Percentiles rank a stretch among this genome's conserved stretches.
phyloP scores from a whole-genome alignment of 768 basidiomycete genomes.

The Suillus alpinus region DNA sequence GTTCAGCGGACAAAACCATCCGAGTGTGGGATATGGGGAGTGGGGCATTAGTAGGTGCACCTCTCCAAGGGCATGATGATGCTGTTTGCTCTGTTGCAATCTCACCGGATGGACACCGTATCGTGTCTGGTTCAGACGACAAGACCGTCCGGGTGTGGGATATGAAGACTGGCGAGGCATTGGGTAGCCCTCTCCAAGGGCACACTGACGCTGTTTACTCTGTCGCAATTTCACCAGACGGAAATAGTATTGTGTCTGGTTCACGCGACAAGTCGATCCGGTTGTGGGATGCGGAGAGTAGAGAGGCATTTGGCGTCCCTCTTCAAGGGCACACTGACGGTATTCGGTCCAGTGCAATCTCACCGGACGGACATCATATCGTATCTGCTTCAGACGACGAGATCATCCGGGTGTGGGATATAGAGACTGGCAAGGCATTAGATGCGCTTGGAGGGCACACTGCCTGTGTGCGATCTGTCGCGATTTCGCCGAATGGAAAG shows the following conservation, averaged over 20 bases:
- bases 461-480: not conserved
- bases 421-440: not conserved
- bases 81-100: not conserved
- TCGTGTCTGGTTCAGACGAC: not conserved
- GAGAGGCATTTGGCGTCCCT: not conserved
- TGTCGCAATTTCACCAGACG: not conserved
- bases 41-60: not conserved
- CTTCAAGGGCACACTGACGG: conserved; percentile 1
- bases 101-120: not conserved
- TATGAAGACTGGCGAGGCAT: not conserved
- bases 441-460: not conserved
- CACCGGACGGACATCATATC: conserved; percentile 8
- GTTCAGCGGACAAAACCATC: no score
- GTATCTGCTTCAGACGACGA: conserved; percentile 2
- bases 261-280: no score
- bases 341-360: conserved; percentile 10
- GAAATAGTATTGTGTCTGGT: not conserved
- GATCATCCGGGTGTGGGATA: not conserved
- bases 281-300: no score
- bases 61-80: not conserved
- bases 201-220: not conserved
- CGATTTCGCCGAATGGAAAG: conserved; percentile 7
- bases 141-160: not conserved
- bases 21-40: no score
- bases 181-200: not conserved